These are phyloP conservation scores for Lactifluus rugatus DNA, from an alignment of 768 basidiomycete species.

Conservation along the genomic window DNA sequence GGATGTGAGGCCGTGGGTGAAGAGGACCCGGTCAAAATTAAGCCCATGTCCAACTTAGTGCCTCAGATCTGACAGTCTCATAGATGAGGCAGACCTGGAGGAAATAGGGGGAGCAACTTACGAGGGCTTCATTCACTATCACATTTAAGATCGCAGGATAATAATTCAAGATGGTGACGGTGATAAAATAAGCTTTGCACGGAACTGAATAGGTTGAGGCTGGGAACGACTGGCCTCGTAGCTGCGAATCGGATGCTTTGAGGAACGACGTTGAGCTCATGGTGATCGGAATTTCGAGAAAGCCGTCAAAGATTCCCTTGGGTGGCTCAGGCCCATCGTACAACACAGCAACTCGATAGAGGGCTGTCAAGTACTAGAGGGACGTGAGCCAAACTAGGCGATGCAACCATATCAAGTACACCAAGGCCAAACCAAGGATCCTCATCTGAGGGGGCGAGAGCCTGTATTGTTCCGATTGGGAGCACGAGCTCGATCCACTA, in stretches of 20 bases:
- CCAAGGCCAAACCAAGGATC: slow-evolving; percentile 17
- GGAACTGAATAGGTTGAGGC: background rate
- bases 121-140: slow-evolving; percentile 1
- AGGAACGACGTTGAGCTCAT: background rate
- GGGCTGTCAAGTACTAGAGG: slow-evolving; percentile 1
- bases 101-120: background rate
- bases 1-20: background rate
- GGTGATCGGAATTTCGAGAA: slow-evolving; percentile 1
- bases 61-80: background rate
- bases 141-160: background rate
- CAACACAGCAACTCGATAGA: slow-evolving; percentile 11
- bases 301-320: slow-evolving; percentile 19
- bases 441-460: slow-evolving; percentile 5
- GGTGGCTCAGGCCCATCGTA: slow-evolving; percentile 21
- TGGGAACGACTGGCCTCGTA: background rate
- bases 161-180: background rate
- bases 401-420: background rate
- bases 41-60: background rate
- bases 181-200: slow-evolving; percentile 3
- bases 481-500: slow-evolving; percentile 21
- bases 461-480: slow-evolving; percentile 18
- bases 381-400: too few species aligned
- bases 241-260: background rate
- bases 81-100: background rate
- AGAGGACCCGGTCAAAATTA: background rate